phyloP scores from a whole-genome alignment of 768 basidiomycete species.

The Erythrobasidium yunnanense region DNA sequence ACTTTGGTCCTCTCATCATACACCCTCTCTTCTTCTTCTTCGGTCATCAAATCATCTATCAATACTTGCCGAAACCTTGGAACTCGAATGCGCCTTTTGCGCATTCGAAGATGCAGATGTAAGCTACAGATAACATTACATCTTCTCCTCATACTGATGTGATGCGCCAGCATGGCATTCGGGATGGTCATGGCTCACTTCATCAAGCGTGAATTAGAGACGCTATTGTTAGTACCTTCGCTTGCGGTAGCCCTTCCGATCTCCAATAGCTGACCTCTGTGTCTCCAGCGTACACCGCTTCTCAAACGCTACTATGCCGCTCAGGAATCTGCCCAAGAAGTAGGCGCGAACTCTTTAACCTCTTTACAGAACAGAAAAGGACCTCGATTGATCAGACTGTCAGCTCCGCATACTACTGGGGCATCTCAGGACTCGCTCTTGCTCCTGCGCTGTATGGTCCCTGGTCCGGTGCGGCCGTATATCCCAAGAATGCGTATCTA shows the following conservation, averaged over 20 bases:
- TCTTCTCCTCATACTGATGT: constrained; percentile 3
- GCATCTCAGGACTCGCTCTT: constrained; percentile 66
- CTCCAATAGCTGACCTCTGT: neutral
- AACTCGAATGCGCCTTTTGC: constrained; percentile 45
- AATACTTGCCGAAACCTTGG: constrained; percentile 40
- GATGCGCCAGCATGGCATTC: constrained; percentile 52
- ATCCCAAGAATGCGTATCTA: constrained; percentile 48
- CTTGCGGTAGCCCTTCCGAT: too few species aligned
- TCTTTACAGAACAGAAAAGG: neutral
- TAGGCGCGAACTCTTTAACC: constrained; percentile 43
- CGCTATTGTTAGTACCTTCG: constrained; percentile 59
- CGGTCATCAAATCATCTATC: constrained; percentile 56
- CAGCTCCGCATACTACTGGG: constrained; percentile 82
- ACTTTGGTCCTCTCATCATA: constrained; percentile 83
- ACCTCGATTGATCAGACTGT: neutral
- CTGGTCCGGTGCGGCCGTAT: constrained; percentile 59
- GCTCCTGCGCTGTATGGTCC: constrained; percentile 74
- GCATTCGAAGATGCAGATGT: constrained; percentile 71
- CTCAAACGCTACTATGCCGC: constrained; percentile 88
- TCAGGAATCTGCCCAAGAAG: constrained; percentile 80
- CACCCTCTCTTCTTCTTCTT: constrained; percentile 74
- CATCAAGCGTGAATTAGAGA: constrained; percentile 82
- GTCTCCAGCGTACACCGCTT: constrained; percentile 71
- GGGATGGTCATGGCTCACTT: constrained; percentile 75
- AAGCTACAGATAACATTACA: neutral